Evolutionary conservation across 139 green algal genomes (phyloP), one percentile per base, ranked within the genome.

Genomic region (Asterochloris erici): DNA sequence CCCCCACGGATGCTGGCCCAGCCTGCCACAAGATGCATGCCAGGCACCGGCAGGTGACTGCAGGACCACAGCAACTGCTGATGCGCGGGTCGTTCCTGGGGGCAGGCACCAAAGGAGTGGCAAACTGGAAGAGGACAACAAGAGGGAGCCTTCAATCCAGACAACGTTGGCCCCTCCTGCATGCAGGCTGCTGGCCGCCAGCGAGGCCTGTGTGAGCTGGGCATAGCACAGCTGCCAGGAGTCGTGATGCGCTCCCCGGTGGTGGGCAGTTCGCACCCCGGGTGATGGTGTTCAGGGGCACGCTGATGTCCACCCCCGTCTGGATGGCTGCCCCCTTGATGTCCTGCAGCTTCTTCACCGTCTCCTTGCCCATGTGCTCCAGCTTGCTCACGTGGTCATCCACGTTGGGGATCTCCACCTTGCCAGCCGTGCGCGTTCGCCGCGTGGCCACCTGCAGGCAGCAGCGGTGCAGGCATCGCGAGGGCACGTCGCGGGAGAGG

Each of bases 331-430:
- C 90, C 11, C 69, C 85, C 28, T 54, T 75, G 38, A 98, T 88
- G 81, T 97, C 93, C 54, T 87, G 77, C 89, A 98, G 91, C 90
- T 98, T 98, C 85, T 94, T 94, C 61, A 97, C 94, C 14, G 94
- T 97, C 81, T 98, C 94, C 79, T 94, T 94, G 76, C 94, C 94
- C 94, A 98, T 98, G 87, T 98, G 94, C 86, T 97, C 92, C 84
- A 98, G 87, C 87, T 97, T 97, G 79, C 70, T 87, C 14, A 98
- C 90, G 70, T 94, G 92, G 83, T 98, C 94, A 79, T 97, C 93
- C 79, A 97, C 89, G 28, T 90, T 92, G 38, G 94, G 94, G 69
- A 98, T 97, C 63, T 98, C 94, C 75, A 94, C 93, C 88, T 97
- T 97, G 79, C 91, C 90, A 23, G 93, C 91, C 17, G 92, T 94